A percentile compares a stretch with the other conserved stretches of the same genome.
Conservation (phyloP, 2,329 filamentous ascomycete species). For the Aspergillus hortae region DNA sequence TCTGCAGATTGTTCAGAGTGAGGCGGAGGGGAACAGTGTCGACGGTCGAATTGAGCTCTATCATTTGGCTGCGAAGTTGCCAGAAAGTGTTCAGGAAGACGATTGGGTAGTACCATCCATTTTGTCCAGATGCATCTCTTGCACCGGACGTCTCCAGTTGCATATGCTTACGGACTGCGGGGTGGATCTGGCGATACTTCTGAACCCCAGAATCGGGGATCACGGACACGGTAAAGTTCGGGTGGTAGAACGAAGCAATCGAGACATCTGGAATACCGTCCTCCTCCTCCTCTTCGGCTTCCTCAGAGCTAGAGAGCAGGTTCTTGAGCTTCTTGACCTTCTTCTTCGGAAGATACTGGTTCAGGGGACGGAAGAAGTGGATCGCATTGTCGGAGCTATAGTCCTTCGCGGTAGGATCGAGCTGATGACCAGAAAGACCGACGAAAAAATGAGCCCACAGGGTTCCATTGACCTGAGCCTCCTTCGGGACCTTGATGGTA, state of each 20-base stretch:
- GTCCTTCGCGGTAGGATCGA: slow-evolving; percentile 69
- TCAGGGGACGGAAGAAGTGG: slow-evolving; percentile 80
- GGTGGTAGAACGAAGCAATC: slow-evolving; percentile 85
- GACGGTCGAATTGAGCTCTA: slow-evolving; percentile 83
- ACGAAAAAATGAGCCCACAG: slow-evolving; percentile 94
- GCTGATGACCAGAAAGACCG: slow-evolving; percentile 66
- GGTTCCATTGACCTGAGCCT: slow-evolving; percentile 87
- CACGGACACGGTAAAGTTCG: slow-evolving; percentile 86
- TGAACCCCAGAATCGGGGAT: slow-evolving; percentile 74
- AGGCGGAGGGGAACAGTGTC: slow-evolving; percentile 77
- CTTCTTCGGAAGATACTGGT: slow-evolving; percentile 87
- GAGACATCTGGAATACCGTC: slow-evolving; percentile 60
- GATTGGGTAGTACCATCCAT: slow-evolving; percentile 91
- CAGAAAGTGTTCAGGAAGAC: slow-evolving; percentile 95
- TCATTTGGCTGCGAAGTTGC: slow-evolving; percentile 92
- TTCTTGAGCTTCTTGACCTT: slow-evolving; percentile 85
- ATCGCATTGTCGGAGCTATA: slow-evolving; percentile 77
- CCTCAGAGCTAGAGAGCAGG: slow-evolving; percentile 60
- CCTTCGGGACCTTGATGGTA: slow-evolving; percentile 69
- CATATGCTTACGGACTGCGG: slow-evolving; percentile 72
- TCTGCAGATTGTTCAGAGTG: slow-evolving; percentile 72
- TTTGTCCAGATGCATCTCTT: slow-evolving; percentile 77
- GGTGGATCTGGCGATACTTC: slow-evolving; percentile 64
- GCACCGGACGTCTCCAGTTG: slow-evolving; percentile 75
- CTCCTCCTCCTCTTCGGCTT: slow-evolving; percentile 48